A percentile compares a stretch with the other conserved stretches of the same genome.
phyloP scores from a whole-genome alignment of 2,329 filamentous ascomycete species.

The Neurospora sp. region DNA sequence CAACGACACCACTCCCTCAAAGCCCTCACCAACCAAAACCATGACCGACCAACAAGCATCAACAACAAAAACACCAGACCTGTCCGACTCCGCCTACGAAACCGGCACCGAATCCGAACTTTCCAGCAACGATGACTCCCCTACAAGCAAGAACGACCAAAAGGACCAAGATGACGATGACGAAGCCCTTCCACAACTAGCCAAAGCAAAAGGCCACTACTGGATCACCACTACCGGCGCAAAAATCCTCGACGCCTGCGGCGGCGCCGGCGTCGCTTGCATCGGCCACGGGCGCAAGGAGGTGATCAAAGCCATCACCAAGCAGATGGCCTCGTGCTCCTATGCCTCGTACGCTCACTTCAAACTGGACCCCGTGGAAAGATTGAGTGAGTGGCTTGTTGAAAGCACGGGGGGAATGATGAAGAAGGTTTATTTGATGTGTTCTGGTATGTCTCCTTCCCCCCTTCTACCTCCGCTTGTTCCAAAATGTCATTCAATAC shows the following conservation, averaged over 20 bases:
- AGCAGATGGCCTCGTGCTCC: constrained; percentile 31
- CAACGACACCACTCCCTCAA: neutral
- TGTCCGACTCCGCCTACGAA: neutral
- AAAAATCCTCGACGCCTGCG: constrained; percentile 59
- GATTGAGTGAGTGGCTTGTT: constrained; percentile 30
- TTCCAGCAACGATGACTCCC: neutral
- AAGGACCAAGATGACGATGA: neutral
- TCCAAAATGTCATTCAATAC: too few species aligned
- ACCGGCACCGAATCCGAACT: neutral
- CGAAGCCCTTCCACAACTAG: constrained; percentile 5
- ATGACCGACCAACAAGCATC: neutral
- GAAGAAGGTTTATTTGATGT: constrained; percentile 28
- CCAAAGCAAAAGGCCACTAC: constrained; percentile 16
- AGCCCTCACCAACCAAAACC: neutral
- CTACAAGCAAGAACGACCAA: neutral
- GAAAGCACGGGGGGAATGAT: constrained; percentile 27
- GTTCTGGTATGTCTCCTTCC: constrained; percentile 19
- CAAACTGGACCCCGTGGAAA: constrained; percentile 40
- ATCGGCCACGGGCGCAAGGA: constrained; percentile 57
- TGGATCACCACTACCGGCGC: constrained; percentile 31
- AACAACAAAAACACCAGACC: neutral
- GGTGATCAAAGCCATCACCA: constrained; percentile 47
- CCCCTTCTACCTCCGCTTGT: too few species aligned
- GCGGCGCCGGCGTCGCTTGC: constrained; percentile 63
- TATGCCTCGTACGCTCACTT: constrained; percentile 37